Evolutionary conservation across 1,139 yeast species (phyloP).

Genomic region (Blastobotrys illinoisensis): DNA sequence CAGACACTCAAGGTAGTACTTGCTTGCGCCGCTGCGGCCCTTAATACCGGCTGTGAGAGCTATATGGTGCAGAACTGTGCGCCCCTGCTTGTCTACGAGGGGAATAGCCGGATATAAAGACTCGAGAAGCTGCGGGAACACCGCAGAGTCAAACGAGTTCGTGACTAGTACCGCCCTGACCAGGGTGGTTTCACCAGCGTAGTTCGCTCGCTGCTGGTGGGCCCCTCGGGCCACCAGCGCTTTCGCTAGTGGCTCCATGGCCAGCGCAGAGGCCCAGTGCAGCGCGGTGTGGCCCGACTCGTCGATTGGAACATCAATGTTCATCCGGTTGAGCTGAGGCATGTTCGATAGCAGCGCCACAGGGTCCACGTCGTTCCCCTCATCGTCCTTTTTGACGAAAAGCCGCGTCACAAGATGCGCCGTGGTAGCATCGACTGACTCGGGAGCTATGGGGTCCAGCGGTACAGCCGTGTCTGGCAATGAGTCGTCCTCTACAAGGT

Average conservation of each 20-base stretch:
- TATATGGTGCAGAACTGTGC: conserved; percentile 91
- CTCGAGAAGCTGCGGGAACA: conserved; percentile 70
- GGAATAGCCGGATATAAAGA: conserved; percentile 71
- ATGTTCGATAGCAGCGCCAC: conserved; percentile 9
- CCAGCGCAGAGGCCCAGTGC: conserved; percentile 96
- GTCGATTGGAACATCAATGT: conserved; percentile 81
- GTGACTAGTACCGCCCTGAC: conserved; percentile 86
- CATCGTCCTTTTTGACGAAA: conserved; percentile 9
- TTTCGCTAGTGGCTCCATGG: conserved; percentile 64
- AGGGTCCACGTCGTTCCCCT: conserved; percentile 9
- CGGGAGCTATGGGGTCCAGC: conserved; percentile 11
- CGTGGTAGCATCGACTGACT: conserved; percentile 6
- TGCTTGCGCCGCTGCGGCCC: conserved; percentile 62
- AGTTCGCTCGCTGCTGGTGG: conserved; percentile 63
- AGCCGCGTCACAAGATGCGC: conserved; percentile 12
- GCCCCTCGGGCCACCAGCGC: conserved; percentile 69
- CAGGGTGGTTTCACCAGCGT: conserved; percentile 84
- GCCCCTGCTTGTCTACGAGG: conserved; percentile 65
- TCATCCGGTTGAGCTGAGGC: conserved; percentile 23
- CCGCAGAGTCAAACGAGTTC: conserved; percentile 70
- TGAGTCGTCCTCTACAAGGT: conserved; percentile 5
- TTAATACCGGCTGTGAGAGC: conserved; percentile 71
- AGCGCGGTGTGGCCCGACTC: conserved; percentile 89
- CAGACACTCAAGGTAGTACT: conserved; percentile 70
- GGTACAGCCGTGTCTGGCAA: conserved; percentile 11